phyloP scores from a whole-genome alignment of 345 rosid species.

The Dipteronia dyeriana region DNA sequence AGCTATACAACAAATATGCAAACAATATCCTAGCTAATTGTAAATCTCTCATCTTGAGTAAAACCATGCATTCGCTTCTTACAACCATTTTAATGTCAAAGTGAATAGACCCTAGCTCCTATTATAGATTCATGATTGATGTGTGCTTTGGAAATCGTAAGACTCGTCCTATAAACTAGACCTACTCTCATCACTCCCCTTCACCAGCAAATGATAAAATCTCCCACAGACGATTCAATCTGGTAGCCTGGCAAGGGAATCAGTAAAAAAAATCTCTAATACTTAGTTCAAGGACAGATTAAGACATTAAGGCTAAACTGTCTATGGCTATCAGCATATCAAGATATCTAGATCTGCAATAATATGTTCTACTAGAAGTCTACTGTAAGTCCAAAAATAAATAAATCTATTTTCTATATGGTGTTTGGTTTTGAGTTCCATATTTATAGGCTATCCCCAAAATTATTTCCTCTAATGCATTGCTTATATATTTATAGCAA shows the following conservation, averaged over 20 bases:
- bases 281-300: neutral
- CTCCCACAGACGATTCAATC: neutral
- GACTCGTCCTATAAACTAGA: neutral
- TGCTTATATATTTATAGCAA: neutral
- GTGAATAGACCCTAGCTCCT: neutral
- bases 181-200: neutral
- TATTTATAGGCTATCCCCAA: neutral
- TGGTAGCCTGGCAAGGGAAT: slow-evolving; percentile 6
- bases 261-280: neutral
- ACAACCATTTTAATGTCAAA: neutral
- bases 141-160: neutral
- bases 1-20: neutral
- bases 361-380: neutral
- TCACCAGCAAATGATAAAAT: neutral
- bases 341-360: neutral
- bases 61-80: neutral
- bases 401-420: neutral
- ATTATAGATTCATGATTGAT: neutral
- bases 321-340: neutral
- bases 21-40: neutral
- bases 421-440: neutral
- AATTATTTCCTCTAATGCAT: neutral
- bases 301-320: neutral
- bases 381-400: neutral
- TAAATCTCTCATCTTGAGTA: neutral